Evolutionary conservation across 495 filamentous ascomycete species (phyloP).

Genomic region (Ramalina intermedia): DNA sequence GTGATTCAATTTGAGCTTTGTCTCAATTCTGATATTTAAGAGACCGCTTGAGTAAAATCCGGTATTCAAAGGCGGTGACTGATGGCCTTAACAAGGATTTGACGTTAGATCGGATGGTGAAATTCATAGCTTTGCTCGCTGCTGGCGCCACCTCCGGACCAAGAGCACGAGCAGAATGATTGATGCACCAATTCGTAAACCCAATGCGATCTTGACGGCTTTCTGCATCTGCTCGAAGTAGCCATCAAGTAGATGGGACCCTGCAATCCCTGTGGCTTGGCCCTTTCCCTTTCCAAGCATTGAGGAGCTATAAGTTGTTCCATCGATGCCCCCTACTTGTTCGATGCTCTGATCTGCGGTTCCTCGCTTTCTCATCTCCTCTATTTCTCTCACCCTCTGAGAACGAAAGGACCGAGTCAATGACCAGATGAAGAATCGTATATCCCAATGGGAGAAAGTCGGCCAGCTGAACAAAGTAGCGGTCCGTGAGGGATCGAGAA

Average conservation of each 20-base stretch:
- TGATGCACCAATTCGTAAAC: slow-evolving; percentile 15
- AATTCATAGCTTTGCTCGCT: too few relatives aligned
- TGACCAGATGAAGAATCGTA: slow-evolving; percentile 43
- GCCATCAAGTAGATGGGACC: slow-evolving; percentile 50
- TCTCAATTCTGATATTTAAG: too few relatives aligned
- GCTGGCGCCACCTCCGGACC: too few relatives aligned
- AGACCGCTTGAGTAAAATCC: neutral
- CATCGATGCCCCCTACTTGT: slow-evolving; percentile 31
- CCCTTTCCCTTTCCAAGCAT: slow-evolving; percentile 16
- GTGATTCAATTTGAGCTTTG: too few relatives aligned
- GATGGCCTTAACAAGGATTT: neutral
- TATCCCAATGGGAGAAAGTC: slow-evolving; percentile 54
- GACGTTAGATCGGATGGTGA: neutral
- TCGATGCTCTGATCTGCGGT: slow-evolving; percentile 20
- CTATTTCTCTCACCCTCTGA: slow-evolving; percentile 31
- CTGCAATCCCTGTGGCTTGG: slow-evolving; percentile 25
- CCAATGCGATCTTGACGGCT: slow-evolving; percentile 42
- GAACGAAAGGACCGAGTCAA: slow-evolving; percentile 47
- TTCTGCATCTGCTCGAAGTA: slow-evolving; percentile 51
- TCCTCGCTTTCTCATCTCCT: slow-evolving; percentile 2
- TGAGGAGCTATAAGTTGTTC: slow-evolving; percentile 13
- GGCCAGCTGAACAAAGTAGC: slow-evolving; percentile 55
- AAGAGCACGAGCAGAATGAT: too few relatives aligned
- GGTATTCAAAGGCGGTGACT: neutral
- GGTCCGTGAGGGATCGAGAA: slow-evolving; percentile 49